phyloP scores from a whole-genome alignment of 2,329 filamentous ascomycete genomes.

The Fusarium robinianum region DNA sequence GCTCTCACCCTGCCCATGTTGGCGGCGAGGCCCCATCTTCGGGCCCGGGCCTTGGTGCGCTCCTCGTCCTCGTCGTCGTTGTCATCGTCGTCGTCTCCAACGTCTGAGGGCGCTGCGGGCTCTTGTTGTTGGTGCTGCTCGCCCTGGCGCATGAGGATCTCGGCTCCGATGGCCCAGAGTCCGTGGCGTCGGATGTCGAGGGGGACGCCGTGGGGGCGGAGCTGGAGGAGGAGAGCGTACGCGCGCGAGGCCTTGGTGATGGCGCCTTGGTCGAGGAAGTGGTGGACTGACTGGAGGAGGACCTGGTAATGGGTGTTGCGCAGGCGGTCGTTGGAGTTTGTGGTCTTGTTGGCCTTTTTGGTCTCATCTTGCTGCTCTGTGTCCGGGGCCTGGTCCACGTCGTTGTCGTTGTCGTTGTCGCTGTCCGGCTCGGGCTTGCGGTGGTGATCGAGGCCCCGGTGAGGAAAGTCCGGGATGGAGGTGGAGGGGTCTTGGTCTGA shows the following conservation, averaged over 20 bases:
- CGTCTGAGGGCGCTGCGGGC: too few species aligned
- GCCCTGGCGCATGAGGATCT: conserved; percentile 73
- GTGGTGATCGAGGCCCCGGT: conserved; percentile 42
- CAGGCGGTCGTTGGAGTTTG: conserved; percentile 10
- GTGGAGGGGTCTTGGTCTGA: conserved; percentile 50
- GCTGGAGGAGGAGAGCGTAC: conserved; percentile 73
- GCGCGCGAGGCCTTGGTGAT: conserved; percentile 73
- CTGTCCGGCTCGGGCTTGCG: conserved; percentile 22
- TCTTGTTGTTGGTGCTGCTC: conserved; percentile 42
- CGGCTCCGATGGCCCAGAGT: conserved; percentile 83
- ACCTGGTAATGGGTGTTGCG: conserved; percentile 61
- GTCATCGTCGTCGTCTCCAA: too few species aligned
- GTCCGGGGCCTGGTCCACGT: conserved; percentile 62
- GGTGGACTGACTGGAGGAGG: conserved; percentile 71
- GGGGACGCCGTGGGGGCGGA: conserved; percentile 44
- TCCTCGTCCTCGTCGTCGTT: not conserved
- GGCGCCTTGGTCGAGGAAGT: conserved; percentile 71
- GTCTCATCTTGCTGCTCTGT: conserved; percentile 20
- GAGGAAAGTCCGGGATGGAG: conserved; percentile 54
- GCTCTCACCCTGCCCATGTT: conserved; percentile 52
- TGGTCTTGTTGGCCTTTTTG: conserved; percentile 20
- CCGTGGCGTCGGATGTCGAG: conserved; percentile 72
- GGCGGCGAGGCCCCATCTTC: conserved; percentile 50
- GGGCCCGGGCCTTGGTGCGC: conserved; percentile 8
- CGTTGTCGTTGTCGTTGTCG: conserved; percentile 62